phyloP scores from a whole-genome alignment of 345 rosid genomes.

The Salix purpurea region DNA sequence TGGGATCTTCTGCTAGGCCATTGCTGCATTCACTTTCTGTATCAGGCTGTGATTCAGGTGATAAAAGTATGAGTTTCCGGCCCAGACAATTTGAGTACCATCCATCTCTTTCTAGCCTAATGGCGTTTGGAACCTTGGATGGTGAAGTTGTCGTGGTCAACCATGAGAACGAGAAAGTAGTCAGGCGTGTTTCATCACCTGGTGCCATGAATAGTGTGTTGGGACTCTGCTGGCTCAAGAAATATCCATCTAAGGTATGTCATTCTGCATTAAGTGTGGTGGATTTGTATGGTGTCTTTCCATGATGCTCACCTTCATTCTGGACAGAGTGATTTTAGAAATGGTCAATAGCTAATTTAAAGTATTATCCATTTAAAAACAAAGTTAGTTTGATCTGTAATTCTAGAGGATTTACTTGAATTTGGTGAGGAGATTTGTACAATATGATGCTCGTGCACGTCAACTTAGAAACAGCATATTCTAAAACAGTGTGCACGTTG shows the following conservation, averaged over 20 bases:
- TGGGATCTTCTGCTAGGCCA: conserved; percentile 83
- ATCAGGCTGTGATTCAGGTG: conserved; percentile 36
- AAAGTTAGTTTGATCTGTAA: neutral
- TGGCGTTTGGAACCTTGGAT: conserved; percentile 91
- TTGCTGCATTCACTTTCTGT: conserved; percentile 59
- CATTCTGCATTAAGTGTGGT: neutral
- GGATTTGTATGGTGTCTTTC: neutral
- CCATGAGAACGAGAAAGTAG: conserved; percentile 78
- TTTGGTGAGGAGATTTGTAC: neutral
- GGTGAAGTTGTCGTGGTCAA: conserved; percentile 89
- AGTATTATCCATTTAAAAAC: neutral
- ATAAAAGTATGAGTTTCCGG: conserved; percentile 47
- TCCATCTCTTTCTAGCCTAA: conserved; percentile 63
- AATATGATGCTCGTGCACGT: neutral
- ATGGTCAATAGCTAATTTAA: neutral
- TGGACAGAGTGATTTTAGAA: neutral
- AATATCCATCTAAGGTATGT: conserved; percentile 71
- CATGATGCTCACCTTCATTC: neutral
- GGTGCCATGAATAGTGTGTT: conserved; percentile 76
- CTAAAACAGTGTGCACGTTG: too few relatives aligned
- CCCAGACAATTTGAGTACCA: conserved; percentile 98
- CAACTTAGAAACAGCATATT: neutral
- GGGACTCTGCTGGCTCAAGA: conserved; percentile 98
- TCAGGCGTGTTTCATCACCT: conserved; percentile 59
- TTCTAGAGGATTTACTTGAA: neutral